Evolutionary conservation across 2,329 filamentous ascomycete genomes (phyloP), one percentile per base, ranked within the genome.

Genomic region (Fusarium longipes): DNA sequence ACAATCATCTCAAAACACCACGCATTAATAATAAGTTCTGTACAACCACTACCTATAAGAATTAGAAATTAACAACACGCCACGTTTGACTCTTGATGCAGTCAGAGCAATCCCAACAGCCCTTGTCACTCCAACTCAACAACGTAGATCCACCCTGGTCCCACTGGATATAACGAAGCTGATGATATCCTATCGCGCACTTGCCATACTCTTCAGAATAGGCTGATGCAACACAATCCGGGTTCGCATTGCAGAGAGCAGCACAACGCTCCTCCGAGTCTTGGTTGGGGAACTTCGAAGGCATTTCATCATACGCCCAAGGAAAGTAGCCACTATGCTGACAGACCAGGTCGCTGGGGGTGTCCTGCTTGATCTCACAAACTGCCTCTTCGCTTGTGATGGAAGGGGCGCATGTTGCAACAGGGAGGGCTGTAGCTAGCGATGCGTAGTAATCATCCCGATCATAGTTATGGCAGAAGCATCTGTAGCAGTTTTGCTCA

Each of bases 121-220:
- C 59, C 22, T 62, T 63, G 0, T 63, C 57, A 22, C 59, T 63
- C 59, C 57, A 63, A 5, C 57, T 63, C 36, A 63, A 15, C 22
- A 17, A 15, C 0, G 3, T 43, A 3, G 5, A 12, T 1, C 59
- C 57, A 7, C 25, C 36, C 22, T 53, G 45, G 0, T 39, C 2
- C 56, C 56, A 61, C 0, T 8, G 12, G 1, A 61, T 61, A 2
- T 14, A 24, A 6, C 44, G 22, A 2, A 61, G 53, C 6, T 61
- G 25, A 3, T 9, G 24, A 17, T 27, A 36, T 18, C 29, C 48
- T 3, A 63, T 35, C 0, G 48, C 57, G 11, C 57, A 63, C 5
- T 43, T 57, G 0, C 59, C 57, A 39, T 25, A 43, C 8, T 55
- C 57, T 12, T 43, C 42, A 11, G 40, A 47, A 48, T 40, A 63